Evolutionary conservation across 1,284 basidiomycete species (phyloP), one percentile per base, ranked within the genome.

Genomic region (Tilletia horrida): DNA sequence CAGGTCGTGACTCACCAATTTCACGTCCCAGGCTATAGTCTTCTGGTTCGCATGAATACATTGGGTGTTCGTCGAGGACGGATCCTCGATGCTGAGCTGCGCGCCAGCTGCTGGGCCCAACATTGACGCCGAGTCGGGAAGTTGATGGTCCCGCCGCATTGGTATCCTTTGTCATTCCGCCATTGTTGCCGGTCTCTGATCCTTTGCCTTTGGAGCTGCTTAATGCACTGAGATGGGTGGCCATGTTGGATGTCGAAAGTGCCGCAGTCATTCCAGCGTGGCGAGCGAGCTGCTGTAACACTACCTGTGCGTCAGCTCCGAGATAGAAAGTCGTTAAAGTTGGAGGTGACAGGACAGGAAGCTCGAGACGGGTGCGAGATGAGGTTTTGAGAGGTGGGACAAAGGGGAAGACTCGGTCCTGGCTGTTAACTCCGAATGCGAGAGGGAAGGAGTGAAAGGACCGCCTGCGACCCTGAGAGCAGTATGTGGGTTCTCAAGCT

Each of bases 51-150:
- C 69, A 67, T 35, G 69, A 69, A 64, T 70, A 68, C 67, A 76
- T 70, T 4, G 68, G 72, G 69, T 73, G 93, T 73, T 91, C 89
- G 77, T 94, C 92, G 77, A 90, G 84, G 64, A 93, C 91, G 1
- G 91, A 89, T 35, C 88, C 88, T 52, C 88, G 87, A 68, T 89
- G 88, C 68, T 71, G 76, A 29, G 75, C 75, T 9, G 70, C 71
- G 18, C 74, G 64, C 62, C 44, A 64, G 18, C 16, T 40, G 42
- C 35, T 21, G 16, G 61, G n/a, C 8, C 55, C 55, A 16, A 35
- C 27, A 16, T 25, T 29, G 55, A 13, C 35, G 29, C 55, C 21
- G 27, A 59, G 27, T 18, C 55, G 55, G 27, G 55, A 35, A 18
- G 13, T 29, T n/a, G 55, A 6, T 40, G 55, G 31, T 3, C 18